phyloP scores from a whole-genome alignment of 441 rosid genomes.

The Pelargonium citronellum region DNA sequence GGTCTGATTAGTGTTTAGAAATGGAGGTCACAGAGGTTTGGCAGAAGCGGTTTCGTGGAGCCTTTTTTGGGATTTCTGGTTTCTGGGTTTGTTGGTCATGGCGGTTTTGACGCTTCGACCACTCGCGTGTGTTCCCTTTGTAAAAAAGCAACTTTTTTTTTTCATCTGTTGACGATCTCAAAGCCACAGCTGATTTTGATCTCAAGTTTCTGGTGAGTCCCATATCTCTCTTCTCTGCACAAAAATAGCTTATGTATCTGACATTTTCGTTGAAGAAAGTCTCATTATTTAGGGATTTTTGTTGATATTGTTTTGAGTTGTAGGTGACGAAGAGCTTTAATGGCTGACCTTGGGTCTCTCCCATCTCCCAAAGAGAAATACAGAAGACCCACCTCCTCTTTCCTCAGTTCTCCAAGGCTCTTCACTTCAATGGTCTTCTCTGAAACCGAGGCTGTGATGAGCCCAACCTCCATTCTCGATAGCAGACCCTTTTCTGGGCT shows the following conservation, averaged over 20 bases:
- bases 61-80: slow-evolving; percentile 19
- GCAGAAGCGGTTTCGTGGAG: slow-evolving; percentile 19
- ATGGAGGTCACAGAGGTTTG: slow-evolving; percentile 31
- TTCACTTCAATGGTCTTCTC: slow-evolving; percentile 50
- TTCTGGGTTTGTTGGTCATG: slow-evolving; percentile 26
- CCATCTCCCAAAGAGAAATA: slow-evolving; percentile 31
- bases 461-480: slow-evolving; percentile 89
- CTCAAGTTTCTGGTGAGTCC: too few species aligned
- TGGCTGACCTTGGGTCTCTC: too few species aligned
- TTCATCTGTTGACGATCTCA: too few species aligned
- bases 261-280: too few species aligned
- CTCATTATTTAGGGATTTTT: too few species aligned
- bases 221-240: too few species aligned
- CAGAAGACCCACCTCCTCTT: slow-evolving; percentile 35
- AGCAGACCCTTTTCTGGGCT: slow-evolving; percentile 56
- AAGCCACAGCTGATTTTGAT: too few species aligned
- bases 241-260: slow-evolving; percentile 22
- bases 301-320: too few species aligned
- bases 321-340: too few species aligned
- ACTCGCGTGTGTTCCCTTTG: slow-evolving; percentile 15
- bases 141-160: slow-evolving; percentile 18
- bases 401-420: slow-evolving; percentile 41
- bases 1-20: too few species aligned
- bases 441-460: slow-evolving; percentile 46
- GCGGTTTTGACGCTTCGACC: too few species aligned